Base-by-base conservation (phyloP, 2,329 filamentous ascomycete genomes). In the Pseudohalonectria lignicola region DNA sequence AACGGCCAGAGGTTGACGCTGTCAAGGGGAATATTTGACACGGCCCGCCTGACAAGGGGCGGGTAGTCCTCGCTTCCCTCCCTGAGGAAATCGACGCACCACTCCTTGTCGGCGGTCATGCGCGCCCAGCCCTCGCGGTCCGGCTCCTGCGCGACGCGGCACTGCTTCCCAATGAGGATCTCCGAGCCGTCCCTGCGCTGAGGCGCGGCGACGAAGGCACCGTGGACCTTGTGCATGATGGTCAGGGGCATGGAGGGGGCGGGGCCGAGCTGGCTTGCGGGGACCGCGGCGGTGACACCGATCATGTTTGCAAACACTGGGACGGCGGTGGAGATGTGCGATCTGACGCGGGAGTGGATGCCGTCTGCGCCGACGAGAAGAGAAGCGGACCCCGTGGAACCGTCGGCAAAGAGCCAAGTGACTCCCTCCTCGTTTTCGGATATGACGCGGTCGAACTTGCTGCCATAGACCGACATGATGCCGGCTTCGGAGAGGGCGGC, bases 151-250 rank as follows among this genome's bases (percentile, higher is more conserved):
- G n/a, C n/a, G 0, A 61, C 51, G 3, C 50, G 53, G 16, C 54
- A 54, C 41, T 71, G 67, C 34, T 59, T 63, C 2, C 68, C 68
- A 12, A 71, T 60, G 0, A 74, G 49, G 1, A 66, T 51, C 39
- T 73, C 68, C 0, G 63, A 66, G 1, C 67, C 69, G 44, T 73
- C 63, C 0, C 46, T 41, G 13, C 60, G 48, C 41, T 74, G 70
- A 0, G 66, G 68, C 0, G 65, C 67, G 13, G 73, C 61, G 6
- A 73, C 54, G 41, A 74, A 73, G 0, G 63, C 67, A 0, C 69
- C 69, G 11, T 53, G 49, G 20, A 53, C 49, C 4, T 51, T 52
- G 19, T 56, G 57, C 53, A 64, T 61, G 39, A 67, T 58, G 0
- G 62, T 66, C 1, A 61, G 59, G 0, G 67, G 66, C 0, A 68